These are phyloP conservation scores for Medicago arabica DNA, from an alignment of 306 rosid genomes.

Conservation along the genomic window DNA sequence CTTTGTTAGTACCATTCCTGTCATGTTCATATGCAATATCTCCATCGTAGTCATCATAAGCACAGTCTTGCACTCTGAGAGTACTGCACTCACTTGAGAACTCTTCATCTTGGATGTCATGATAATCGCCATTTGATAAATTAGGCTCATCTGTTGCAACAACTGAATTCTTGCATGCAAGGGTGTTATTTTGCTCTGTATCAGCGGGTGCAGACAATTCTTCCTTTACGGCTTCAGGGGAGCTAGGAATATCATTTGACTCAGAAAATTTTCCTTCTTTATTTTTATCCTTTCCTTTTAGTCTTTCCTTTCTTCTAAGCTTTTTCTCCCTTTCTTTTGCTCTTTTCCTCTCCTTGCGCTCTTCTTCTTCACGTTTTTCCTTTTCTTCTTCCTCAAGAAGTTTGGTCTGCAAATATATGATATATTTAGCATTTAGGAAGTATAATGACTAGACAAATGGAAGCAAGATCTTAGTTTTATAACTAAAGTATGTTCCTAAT, in stretches of 20 bases:
- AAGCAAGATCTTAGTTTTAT: constrained; percentile 20
- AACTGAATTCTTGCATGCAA: constrained; percentile 54
- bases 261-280: constrained; percentile 64
- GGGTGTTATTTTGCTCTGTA: constrained; percentile 59
- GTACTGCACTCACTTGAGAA: constrained; percentile 52
- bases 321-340: constrained; percentile 92
- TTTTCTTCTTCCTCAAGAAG: constrained; percentile 99
- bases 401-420: constrained; percentile 67
- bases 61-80: constrained; percentile 52
- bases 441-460: constrained; percentile 31
- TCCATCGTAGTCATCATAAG: constrained; percentile 57
- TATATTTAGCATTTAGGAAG: constrained; percentile 41
- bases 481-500: constrained; percentile 15
- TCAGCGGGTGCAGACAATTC: constrained; percentile 59
- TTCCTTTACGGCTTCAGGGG: constrained; percentile 64
- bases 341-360: constrained; percentile 93
- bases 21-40: constrained; percentile 51
- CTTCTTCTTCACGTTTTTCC: constrained; percentile 98
- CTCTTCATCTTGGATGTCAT: constrained; percentile 62
- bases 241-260: constrained; percentile 50
- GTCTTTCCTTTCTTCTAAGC: constrained; percentile 89
- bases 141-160: constrained; percentile 57
- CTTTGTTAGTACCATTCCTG: constrained; percentile 53
- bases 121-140: constrained; percentile 59
- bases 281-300: constrained; percentile 91